Base-by-base conservation (phyloP, 2,329 filamentous ascomycete genomes). In the Aspergillus costaricaensis region DNA sequence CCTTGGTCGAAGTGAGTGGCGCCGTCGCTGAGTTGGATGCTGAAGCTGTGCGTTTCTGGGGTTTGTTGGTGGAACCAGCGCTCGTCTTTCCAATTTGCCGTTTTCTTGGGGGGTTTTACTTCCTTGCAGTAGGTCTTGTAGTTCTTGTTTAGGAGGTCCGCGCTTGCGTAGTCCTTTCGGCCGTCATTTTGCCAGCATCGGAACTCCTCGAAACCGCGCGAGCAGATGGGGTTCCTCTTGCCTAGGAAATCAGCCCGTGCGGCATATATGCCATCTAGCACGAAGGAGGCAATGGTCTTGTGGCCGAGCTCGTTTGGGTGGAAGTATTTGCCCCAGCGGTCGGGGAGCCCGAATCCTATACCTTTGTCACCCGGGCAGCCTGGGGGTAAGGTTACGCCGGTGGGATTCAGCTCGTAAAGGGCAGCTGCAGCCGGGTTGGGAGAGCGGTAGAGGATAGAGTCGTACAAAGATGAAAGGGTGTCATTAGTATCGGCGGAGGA, bases 241-340 rank as follows among this genome's bases (percentile, higher is more conserved):
- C 19, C 44, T 9, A 64, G 53, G 8, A 44, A 12, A 5, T 17
- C 19, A 6, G 60, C 38, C n/a, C 57, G 62, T 9, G 47, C 36
- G 8, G 47, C 19, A 50, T 44, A n/a, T 15, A 60, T 27, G 15
- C 41, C 48, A 17, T 55, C n/a, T 4, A 62, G 43, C 4, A 52
- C 58, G 47, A 55, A 63, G 5, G 62, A 63, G 3, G 64, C 64
- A 47, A 68, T 63, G 9, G 63, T 59, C 9, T 50, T 25, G 25
- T 68, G 66, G 32, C 67, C 65, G 4, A 54, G 15, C 23, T 62
- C 55, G 51, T 75, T 77, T 10, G 75, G 73, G 59, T 77, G 75
- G 61, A 78, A 77, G 52, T 68, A 68, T 27, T 63, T 64, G 8
- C 66, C 69, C 52, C 75, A 60, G 10, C 47, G 61, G 66, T 76